phyloP scores from a whole-genome alignment of 331 rosid species.

The Spiraea crenata region DNA sequence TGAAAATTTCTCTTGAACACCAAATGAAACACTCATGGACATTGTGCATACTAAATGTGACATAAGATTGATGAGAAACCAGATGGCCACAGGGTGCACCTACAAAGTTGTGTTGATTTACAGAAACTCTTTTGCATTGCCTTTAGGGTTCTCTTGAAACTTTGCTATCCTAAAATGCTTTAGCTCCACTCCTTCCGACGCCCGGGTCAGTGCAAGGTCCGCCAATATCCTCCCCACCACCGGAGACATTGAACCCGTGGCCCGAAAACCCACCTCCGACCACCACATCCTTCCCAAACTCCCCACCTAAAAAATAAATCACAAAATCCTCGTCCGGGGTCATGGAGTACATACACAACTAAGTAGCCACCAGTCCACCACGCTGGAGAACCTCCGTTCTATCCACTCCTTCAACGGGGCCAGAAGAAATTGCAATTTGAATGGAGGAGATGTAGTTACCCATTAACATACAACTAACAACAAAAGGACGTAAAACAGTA shows the following conservation, averaged over 20 bases:
- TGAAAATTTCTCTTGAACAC: too few relatives aligned
- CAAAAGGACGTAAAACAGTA: too few relatives aligned
- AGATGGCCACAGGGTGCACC: too few relatives aligned
- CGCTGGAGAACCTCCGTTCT: slow-evolving; percentile 38
- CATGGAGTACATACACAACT: slow-evolving; percentile 79
- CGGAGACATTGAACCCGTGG: slow-evolving; percentile 95
- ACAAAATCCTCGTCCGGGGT: slow-evolving; percentile 80
- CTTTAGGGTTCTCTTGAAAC: slow-evolving; percentile 47
- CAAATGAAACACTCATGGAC: not conserved
- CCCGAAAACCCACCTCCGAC: slow-evolving; percentile 92
- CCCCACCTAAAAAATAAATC: slow-evolving; percentile 81
- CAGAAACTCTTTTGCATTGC: slow-evolving; percentile 35
- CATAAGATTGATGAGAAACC: too few relatives aligned
- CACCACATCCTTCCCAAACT: slow-evolving; percentile 65
- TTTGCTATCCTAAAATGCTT: too few relatives aligned
- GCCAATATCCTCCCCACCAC: slow-evolving; percentile 59
- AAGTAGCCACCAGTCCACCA: slow-evolving; percentile 59
- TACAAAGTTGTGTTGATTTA: not conserved
- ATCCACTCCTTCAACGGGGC: slow-evolving; percentile 56
- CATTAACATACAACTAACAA: too few relatives aligned
- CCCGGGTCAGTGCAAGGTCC: slow-evolving; percentile 57
- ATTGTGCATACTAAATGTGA: too few relatives aligned
- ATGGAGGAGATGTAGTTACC: too few relatives aligned
- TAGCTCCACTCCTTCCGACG: slow-evolving; percentile 25
- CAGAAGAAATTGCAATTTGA: slow-evolving; percentile 87